Conservation (phyloP, 2,329 filamentous ascomycete genomes). For the Penicillium fuscoglaucum region DNA sequence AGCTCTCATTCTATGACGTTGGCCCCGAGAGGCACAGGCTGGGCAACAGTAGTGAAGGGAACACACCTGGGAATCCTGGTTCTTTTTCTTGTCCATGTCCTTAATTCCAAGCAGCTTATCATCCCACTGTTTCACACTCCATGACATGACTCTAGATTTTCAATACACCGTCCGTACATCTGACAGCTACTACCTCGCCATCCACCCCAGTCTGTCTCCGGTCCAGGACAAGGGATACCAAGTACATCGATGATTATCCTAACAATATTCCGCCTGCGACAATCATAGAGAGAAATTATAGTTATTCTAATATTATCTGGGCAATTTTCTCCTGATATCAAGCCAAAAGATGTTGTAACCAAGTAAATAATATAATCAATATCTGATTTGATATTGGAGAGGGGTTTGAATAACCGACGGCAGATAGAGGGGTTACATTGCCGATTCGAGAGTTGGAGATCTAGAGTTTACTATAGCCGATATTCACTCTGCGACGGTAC, state of each 20-base stretch:
- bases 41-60: conserved; percentile 26
- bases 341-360: conserved; percentile 16
- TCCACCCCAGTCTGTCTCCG: conserved; percentile 10
- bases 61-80: conserved; percentile 18
- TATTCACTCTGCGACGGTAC: neutral
- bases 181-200: neutral
- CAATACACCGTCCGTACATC: conserved; percentile 21
- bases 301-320: conserved; percentile 30
- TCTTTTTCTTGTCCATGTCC: neutral
- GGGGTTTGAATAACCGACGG: neutral
- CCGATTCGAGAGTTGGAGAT: neutral
- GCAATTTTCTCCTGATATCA: conserved; percentile 18
- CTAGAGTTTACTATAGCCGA: neutral
- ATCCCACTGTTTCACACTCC: conserved; percentile 12
- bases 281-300: conserved; percentile 23
- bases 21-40: conserved; percentile 21
- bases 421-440: neutral
- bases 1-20: conserved; percentile 3
- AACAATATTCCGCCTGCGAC: conserved; percentile 4
- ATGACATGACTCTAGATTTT: conserved; percentile 29
- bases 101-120: neutral
- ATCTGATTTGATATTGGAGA: neutral
- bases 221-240: conserved; percentile 27
- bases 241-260: conserved; percentile 19
- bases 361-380: conserved; percentile 3